A percentile compares a stretch with the other conserved stretches of the same genome.
phyloP scores from a whole-genome alignment of 352 stramenopile genomes.

The Phytophthora boehmeriae region DNA sequence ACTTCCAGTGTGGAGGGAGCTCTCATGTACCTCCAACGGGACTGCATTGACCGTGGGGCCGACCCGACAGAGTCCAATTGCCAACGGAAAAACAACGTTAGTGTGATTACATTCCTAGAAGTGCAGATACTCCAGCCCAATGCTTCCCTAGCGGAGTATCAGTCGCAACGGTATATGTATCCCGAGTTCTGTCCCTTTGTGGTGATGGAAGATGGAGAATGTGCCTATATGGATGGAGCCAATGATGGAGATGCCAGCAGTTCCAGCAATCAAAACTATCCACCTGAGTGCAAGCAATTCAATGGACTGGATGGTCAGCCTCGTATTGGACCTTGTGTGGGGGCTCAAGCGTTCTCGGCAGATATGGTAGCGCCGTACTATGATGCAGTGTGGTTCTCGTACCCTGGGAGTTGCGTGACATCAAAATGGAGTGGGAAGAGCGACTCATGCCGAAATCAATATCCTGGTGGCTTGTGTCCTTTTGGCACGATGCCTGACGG shows the following conservation, averaged over 20 bases:
- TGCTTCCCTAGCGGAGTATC: slow-evolving; percentile 66
- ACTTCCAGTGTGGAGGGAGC: slow-evolving; percentile 72
- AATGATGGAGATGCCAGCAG: slow-evolving; percentile 29
- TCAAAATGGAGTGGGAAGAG: slow-evolving; percentile 60
- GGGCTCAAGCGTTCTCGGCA: slow-evolving; percentile 53
- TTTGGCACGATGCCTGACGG: slow-evolving; percentile 58
- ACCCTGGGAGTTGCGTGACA: slow-evolving; percentile 65
- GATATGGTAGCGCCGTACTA: slow-evolving; percentile 66
- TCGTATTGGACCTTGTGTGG: slow-evolving; percentile 63
- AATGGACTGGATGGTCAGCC: slow-evolving; percentile 60
- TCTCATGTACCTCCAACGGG: slow-evolving; percentile 73
- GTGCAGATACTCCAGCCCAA: slow-evolving; percentile 65
- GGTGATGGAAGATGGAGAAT: slow-evolving; percentile 62
- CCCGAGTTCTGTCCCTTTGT: slow-evolving; percentile 78
- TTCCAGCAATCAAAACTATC: slow-evolving; percentile 16
- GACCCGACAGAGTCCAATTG: slow-evolving; percentile 40
- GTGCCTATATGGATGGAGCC: slow-evolving; percentile 35
- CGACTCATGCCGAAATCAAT: slow-evolving; percentile 37
- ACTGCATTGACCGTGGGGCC: slow-evolving; percentile 64
- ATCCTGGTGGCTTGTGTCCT: slow-evolving; percentile 56
- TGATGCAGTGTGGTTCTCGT: slow-evolving; percentile 80
- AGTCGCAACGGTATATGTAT: slow-evolving; percentile 58
- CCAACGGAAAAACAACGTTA: slow-evolving; percentile 61
- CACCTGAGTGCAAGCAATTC: slow-evolving; percentile 70
- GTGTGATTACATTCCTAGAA: slow-evolving; percentile 68